Conservation (phyloP, 805 yeast genomes). For the Cyberlindnera subsufficiens region DNA sequence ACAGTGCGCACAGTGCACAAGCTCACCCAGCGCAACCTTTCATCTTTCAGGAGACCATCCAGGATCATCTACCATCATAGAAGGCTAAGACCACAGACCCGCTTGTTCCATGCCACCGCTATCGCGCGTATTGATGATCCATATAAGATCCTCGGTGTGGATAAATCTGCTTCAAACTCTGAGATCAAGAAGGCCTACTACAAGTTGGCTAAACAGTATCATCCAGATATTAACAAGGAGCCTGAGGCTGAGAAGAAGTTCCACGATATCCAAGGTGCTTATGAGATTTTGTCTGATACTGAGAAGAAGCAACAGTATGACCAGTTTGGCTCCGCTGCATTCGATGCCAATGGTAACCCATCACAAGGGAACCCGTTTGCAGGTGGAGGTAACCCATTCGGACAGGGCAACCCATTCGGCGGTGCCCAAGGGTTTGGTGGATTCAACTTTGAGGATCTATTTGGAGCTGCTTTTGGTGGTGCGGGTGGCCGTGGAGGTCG, state of each 20-base stretch:
- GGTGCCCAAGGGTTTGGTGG: slow-evolving; percentile 26
- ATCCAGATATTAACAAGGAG: slow-evolving; percentile 95
- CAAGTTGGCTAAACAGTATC: slow-evolving; percentile 86
- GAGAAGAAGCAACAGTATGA: slow-evolving; percentile 85
- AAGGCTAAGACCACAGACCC: slow-evolving; percentile 1
- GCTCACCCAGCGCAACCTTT: slow-evolving; percentile 5
- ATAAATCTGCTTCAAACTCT: slow-evolving; percentile 60
- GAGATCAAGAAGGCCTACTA: slow-evolving; percentile 94
- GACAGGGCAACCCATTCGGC: slow-evolving; percentile 40
- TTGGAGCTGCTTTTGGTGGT: slow-evolving; percentile 44
- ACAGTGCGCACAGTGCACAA: slow-evolving; percentile 1
- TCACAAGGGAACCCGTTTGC: slow-evolving; percentile 37
- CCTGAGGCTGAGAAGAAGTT: slow-evolving; percentile 81
- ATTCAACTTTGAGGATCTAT: slow-evolving; percentile 55
- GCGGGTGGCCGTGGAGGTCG: slow-evolving; percentile 25
- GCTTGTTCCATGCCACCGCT: slow-evolving; percentile 39
- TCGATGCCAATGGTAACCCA: slow-evolving; percentile 54
- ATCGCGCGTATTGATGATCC: slow-evolving; percentile 53
- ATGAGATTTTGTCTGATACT: slow-evolving; percentile 84
- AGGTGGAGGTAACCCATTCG: slow-evolving; percentile 45
- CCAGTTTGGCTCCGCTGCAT: slow-evolving; percentile 85
- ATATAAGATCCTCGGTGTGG: slow-evolving; percentile 76
- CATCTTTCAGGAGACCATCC: not conserved
- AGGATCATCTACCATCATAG: not conserved
- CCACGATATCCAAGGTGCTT: slow-evolving; percentile 91